Conservation (phyloP, 352 stramenopile species). For the Peronosclerospora sorghi region DNA sequence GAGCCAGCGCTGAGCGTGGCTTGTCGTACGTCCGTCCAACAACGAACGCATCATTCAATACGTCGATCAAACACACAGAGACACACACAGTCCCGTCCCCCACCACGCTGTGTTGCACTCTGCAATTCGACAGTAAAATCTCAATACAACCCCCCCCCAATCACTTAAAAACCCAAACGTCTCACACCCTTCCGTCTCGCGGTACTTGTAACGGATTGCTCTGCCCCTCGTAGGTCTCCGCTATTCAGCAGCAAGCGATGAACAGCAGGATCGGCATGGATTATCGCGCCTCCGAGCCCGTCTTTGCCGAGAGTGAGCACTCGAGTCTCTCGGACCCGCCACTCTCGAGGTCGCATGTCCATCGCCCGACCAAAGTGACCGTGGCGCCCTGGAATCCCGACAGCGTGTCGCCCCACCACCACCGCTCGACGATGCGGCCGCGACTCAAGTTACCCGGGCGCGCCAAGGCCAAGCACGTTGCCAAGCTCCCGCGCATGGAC, state of each 20-base stretch:
- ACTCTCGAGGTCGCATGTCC: constrained; percentile 19
- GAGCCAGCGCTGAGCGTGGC: constrained; percentile 12
- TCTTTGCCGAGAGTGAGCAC: constrained; percentile 18
- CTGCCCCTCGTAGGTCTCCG: too few relatives aligned
- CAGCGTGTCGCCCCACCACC: constrained; percentile 6
- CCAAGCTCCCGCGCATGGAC: constrained; percentile 24
- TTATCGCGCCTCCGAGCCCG: constrained; percentile 24
- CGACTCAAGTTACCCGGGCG: constrained; percentile 20
- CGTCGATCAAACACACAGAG: too few relatives aligned
- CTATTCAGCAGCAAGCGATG: too few relatives aligned
- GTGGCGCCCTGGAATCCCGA: constrained; percentile 8
- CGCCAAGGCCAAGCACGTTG: constrained; percentile 14
- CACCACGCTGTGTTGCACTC: too few relatives aligned
- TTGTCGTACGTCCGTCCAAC: constrained; percentile 14
- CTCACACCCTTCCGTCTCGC: too few relatives aligned
- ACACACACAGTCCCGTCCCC: too few relatives aligned
- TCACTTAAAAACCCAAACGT: too few relatives aligned
- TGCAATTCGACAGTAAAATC: constrained; percentile 1
- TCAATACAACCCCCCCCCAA: too few relatives aligned
- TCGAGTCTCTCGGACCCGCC: constrained; percentile 17
- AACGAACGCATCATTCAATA: not conserved
- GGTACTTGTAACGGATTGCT: too few relatives aligned
- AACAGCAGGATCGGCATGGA: constrained; percentile 6
- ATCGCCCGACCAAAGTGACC: constrained; percentile 12
- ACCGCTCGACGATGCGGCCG: constrained; percentile 7